These are phyloP conservation scores for Trebouxia sp. DNA, from an alignment of 139 green algal species.

Conservation along the genomic window DNA sequence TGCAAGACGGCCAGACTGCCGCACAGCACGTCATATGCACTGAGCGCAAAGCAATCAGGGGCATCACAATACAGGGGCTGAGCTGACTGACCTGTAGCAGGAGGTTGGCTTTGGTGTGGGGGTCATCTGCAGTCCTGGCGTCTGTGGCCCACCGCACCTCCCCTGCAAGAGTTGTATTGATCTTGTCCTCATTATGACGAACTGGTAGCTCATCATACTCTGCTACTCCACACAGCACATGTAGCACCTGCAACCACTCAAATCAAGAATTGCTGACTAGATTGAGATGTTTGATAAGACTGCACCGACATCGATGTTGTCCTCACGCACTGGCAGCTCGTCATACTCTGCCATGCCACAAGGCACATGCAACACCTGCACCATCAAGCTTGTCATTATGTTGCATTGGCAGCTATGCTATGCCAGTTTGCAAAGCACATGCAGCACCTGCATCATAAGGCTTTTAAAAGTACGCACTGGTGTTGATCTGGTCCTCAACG, in stretches of 20 bases:
- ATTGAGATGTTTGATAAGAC: too few species aligned
- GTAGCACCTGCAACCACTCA: constrained; percentile 37
- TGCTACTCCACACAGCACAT: constrained; percentile 72
- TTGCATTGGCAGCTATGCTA: too few species aligned
- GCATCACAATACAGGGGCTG: too few species aligned
- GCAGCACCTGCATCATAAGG: not conserved
- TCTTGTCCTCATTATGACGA: constrained; percentile 96
- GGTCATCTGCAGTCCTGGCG: constrained; percentile 75
- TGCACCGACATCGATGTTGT: too few species aligned
- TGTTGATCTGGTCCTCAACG: too few species aligned
- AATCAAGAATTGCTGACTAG: too few species aligned
- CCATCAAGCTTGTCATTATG: not conserved
- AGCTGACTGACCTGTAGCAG: constrained; percentile 70
- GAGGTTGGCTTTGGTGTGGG: constrained; percentile 94
- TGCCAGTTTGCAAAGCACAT: not conserved
- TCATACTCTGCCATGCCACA: constrained; percentile 86
- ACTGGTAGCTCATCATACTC: constrained; percentile 98
- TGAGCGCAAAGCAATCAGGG: too few species aligned
- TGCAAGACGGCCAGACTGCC: too few species aligned
- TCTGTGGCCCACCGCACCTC: constrained; percentile 65
- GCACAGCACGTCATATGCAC: too few species aligned
- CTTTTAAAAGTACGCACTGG: too few species aligned
- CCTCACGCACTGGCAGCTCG: too few species aligned
- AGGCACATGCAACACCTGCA: constrained; percentile 62
- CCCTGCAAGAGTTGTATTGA: constrained; percentile 80